phyloP scores from a whole-genome alignment of 257 asterid species.

The Solanum paucissectum region DNA sequence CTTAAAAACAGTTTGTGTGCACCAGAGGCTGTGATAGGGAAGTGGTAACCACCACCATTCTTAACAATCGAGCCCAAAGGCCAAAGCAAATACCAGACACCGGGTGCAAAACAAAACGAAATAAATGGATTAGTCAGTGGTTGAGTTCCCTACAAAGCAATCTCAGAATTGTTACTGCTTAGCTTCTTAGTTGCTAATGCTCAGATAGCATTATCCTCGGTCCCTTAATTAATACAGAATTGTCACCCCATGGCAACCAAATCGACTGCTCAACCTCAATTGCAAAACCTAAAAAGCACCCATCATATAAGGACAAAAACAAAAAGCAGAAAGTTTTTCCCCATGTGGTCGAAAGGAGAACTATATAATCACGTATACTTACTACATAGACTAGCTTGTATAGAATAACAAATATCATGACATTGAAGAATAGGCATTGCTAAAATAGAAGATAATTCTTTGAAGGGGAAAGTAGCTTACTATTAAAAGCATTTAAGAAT shows the following conservation, averaged over 20 bases:
- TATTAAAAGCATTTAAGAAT: constrained; percentile 3
- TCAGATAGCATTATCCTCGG: not conserved
- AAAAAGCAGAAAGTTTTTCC: not conserved
- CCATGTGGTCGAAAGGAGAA: not conserved
- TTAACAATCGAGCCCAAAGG: not conserved
- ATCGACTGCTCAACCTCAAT: too few species aligned
- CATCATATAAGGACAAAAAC: not conserved
- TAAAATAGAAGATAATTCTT: not conserved
- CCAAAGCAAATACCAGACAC: not conserved
- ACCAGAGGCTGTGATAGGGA: not conserved
- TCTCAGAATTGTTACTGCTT: not conserved
- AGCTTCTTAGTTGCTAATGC: not conserved
- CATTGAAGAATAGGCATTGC: not conserved
- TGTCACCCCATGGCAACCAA: not conserved
- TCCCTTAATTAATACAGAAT: not conserved
- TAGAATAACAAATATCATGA: not conserved
- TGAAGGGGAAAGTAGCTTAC: not conserved
- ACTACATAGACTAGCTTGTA: not conserved
- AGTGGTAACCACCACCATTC: not conserved
- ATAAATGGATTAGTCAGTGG: not conserved
- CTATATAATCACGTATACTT: not conserved
- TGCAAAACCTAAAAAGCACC: too few species aligned
- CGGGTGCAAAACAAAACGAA: not conserved
- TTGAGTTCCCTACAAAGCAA: not conserved
- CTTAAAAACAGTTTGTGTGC: not conserved